phyloP scores from a whole-genome alignment of 305 asterid species.

The Lippia alba region DNA sequence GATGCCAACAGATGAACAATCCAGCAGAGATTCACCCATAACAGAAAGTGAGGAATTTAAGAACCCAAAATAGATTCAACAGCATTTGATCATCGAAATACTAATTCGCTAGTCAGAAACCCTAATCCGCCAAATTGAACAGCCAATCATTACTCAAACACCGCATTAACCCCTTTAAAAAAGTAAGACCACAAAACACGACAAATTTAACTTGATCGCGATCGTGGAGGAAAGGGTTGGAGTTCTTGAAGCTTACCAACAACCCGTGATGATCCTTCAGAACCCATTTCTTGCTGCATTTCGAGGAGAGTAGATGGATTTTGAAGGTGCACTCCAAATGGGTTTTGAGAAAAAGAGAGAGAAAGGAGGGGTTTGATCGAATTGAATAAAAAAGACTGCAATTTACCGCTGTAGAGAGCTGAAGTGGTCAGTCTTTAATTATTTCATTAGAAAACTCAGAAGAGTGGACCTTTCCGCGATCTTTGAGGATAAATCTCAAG shows the following conservation, averaged over 20 bases:
- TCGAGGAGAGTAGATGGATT: background rate
- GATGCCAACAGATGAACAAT: background rate
- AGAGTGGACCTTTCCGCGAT: conserved; percentile 14
- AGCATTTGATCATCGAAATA: background rate
- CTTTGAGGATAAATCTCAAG: conserved; percentile 27
- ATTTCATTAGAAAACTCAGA: background rate
- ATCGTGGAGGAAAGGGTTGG: background rate
- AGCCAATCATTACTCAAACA: background rate
- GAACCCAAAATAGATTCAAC: conserved; percentile 1
- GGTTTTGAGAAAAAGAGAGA: background rate
- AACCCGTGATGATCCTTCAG: conserved; percentile 69
- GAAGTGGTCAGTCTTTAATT: conserved; percentile 15
- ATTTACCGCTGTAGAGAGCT: conserved; percentile 26
- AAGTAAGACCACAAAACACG: background rate
- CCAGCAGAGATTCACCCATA: conserved; percentile 10
- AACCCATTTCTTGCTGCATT: conserved; percentile 56
- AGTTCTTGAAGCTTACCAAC: conserved; percentile 56
- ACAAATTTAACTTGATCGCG: conserved; percentile 15
- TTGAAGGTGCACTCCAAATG: conserved; percentile 11
- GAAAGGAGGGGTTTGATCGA: background rate
- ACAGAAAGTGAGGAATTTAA: background rate
- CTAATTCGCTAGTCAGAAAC: conserved; percentile 15
- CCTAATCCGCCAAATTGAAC: conserved; percentile 30
- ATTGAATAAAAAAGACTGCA: conserved; percentile 13
- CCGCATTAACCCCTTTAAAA: background rate